Evolutionary conservation across 371 early-diverging fungal genomes (phyloP), one percentile per base, ranked within the genome.

Genomic region (Mortierella sp.): DNA sequence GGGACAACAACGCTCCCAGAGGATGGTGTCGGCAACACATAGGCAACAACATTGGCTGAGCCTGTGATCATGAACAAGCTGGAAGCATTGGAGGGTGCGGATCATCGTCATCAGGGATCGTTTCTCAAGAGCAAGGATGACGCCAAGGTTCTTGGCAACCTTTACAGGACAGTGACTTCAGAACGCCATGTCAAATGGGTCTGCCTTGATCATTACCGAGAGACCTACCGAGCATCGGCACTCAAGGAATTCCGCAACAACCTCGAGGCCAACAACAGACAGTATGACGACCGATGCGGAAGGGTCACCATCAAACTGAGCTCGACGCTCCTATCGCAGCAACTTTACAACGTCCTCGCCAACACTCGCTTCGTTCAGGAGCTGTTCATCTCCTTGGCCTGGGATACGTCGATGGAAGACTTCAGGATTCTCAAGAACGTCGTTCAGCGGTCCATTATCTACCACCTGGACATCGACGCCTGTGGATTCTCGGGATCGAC

Each of bases 131-230:
- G 21, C 14, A 45, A 47, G 24, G 68, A 65, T 19, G 31, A 44
- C 16, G 68, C 26, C 11, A 31, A 48, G 19, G 68, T 50, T 0
- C 19, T 75, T 3, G 76, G 76, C 24, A 65, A 75, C 52, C 76
- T 75, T 2, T 75, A 65, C 38, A 63, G 70, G 44, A 60, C 42
- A 5, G 63, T 63, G 9, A 50, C 76, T 9, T 28, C 48, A 2
- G 70, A 75, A 0, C 54, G 76, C 0, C 76, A 75, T 52, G 70
- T 70, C 68, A 60, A 75, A 28, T 75, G 76, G 76, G 70, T 65
- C 1, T 75, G 76, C n/a, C 70, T 68, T 4, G 76, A 75, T 34
- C 76, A 75, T 68, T 75, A 50, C 50, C 65, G 50, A 13, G 60
- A 28, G 8, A 45, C 26, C 4, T 75, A 65, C 68, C 55, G 50